Base-by-base conservation (phyloP, 2,329 filamentous ascomycete genomes). In the Sclerotinia nivalis region DNA sequence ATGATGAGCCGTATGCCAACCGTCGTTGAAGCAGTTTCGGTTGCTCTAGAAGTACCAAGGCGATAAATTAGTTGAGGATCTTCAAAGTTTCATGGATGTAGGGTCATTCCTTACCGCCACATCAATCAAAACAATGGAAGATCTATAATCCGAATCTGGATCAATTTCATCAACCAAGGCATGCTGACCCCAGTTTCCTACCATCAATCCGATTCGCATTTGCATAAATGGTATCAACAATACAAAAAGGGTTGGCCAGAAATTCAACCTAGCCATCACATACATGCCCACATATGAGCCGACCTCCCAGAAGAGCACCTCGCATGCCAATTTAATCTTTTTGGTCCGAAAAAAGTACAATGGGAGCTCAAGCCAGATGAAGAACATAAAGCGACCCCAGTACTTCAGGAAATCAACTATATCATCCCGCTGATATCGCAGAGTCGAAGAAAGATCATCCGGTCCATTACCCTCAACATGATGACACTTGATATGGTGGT, bases 401-500 rank as follows among this genome's bases (percentile, higher is more conserved):
- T 95, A 95, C 74, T 86, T 84, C n/a, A 89, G 78, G 72, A 95
- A 93, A 77, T 93, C 82, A 72, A 81, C 80, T 1, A 88, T 71
- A 68, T 86, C 85, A 77, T 95, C 92, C 8, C 92, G 86, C 77
- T 93, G 90, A 78, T 92, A 94, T 20, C 89, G 85, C 50, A 95
- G 85, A 0, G 92, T 95, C 0, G 90, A 91, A 1, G 89, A 92
- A 0, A 93, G 83, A 76, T 95, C 92, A 60, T 89, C 85, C 0
- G 91, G 91, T 0, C 92, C 92, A 75, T 95, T 95, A 72, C 88
- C 90, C 80, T 94, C 92, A 69, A 94, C 88, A 74, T 95, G 92
- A 77, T 95, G 92, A 77, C 93, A 91, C 82, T 95, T 95, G 77
- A 94, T 91, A 76, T 95, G 92, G 77, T 95, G 92, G 77, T 93